Evolutionary conservation across 2,329 filamentous ascomycete genomes (phyloP), one percentile per base, ranked within the genome.

Genomic region (Aspergillus pseudotamarii): DNA sequence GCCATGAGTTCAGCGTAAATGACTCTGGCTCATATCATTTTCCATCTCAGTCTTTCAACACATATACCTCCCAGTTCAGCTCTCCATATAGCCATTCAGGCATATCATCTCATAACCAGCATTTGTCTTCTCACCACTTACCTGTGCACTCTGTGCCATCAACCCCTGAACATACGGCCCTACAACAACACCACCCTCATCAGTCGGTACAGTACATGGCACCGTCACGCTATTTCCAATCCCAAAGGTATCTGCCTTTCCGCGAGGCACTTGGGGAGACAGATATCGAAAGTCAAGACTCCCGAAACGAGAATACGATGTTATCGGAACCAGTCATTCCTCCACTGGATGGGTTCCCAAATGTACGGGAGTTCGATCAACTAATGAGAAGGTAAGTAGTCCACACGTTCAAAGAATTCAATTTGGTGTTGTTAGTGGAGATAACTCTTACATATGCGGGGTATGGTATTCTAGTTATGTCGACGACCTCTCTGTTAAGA

Each of bases 401-500:
- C 21, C 43, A 30, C 19, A 38, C 5, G 12, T 12, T 57, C 26
- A 34, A 19, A 10, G 21, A 43, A 16, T 28, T 8, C 3, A 30
- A 4, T 34, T 34, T 45, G 5, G 6, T 51, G 21, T 10, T 38
- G 26, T 43, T 28, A 12, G 26, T 62, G 19, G 28, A 51, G 28
- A 21, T 6, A 46, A 8, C 23, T 32, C 41, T n/a, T 32, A 48
- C 64, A 51, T 34, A 55, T 48, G 21, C 21, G 56, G n/a, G n/a
- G 23, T 41, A 23, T 61, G 48, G 23, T 41, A 41, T 43, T 57
- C 58, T 62, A 84, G 82, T 55, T 84, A 84, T 64, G 81, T 84
- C 38, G 75, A 81, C 54, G 80, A 81, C 41, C 73, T 84, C 16
- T 84, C 82, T 8, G 75, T 81, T 38, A 84, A 84, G 66, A 84